Base-by-base conservation (phyloP, 2,329 filamentous ascomycete genomes). In the Pseudocercospora musae region DNA sequence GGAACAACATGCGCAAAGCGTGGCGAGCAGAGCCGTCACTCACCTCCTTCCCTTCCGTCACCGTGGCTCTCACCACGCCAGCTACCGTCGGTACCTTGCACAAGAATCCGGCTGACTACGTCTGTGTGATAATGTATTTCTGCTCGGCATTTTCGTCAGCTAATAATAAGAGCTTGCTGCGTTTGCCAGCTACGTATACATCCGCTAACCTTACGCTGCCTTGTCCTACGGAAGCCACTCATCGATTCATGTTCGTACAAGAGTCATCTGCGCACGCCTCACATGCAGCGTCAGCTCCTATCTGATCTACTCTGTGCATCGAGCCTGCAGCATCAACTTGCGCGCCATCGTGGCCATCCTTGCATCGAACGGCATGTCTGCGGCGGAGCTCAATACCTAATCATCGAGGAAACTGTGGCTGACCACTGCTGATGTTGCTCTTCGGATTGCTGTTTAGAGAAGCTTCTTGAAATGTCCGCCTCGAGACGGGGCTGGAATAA, bases 251-350 rank as follows among this genome's bases (percentile, higher is more conserved):
- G 55, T 50, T 60, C 58, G 50, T 48, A 40, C 11, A 46, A 48
- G 23, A 59, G 58, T 59, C 58, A 59, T 59, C 58, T 59, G 58
- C 58, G 21, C 58, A 59, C 58, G 58, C 58, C 58, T 59, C 58
- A 50, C 29, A 50, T 53, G 48, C 46, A 40, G 25, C 56, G 40
- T 59, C 58, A 53, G 49, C 29, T 42, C 20, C 27, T 49, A 50
- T 31, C 23, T 42, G 49, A 59, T 59, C 58, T 59, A 49, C 58
- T 29, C 48, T 31, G 23, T 53, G 55, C 55, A 57, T 21, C 40
- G 25, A 33, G 23, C 10, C 55, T 46, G 20, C 55, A 15, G 15
- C 55, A 42, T 23, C n/a, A 13, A 48, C 37, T 48, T 27, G 55
- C 21, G 42, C 40, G 37, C 42, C 55, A 57, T 57, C 37, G 53